These are phyloP conservation scores for Cladophialophora immunda DNA, from an alignment of 2,329 filamentous ascomycete species.

Conservation along the genomic window DNA sequence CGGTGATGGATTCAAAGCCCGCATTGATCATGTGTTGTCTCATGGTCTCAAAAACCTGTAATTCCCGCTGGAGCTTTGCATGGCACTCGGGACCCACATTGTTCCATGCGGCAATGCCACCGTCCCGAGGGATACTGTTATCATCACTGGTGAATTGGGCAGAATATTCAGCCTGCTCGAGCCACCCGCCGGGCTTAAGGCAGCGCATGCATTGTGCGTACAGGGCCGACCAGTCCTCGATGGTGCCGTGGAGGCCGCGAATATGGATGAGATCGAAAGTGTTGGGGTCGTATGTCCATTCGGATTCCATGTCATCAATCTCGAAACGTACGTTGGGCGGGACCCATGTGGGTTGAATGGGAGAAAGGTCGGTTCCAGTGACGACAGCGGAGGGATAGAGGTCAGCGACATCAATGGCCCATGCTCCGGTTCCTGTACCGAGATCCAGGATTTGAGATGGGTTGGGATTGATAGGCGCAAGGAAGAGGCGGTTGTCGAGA, in stretches of 20 bases:
- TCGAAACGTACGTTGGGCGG: slow-evolving; percentile 66
- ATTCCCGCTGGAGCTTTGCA: slow-evolving; percentile 44
- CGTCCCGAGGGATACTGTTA: slow-evolving; percentile 46
- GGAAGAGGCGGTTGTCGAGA: slow-evolving; percentile 47
- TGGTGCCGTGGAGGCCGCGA: slow-evolving; percentile 64
- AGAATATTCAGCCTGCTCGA: slow-evolving; percentile 46
- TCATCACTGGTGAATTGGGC: slow-evolving; percentile 43
- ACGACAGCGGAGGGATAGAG: slow-evolving; percentile 43
- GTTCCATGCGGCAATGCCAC: slow-evolving; percentile 46
- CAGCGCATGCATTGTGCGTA: slow-evolving; percentile 39
- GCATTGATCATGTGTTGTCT: slow-evolving; percentile 43
- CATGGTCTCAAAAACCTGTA: slow-evolving; percentile 39
- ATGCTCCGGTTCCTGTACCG: slow-evolving; percentile 33
- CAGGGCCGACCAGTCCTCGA: slow-evolving; percentile 62
- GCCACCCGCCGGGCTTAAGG: slow-evolving; percentile 52
- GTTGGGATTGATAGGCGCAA: slow-evolving; percentile 48
- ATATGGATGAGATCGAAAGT: slow-evolving; percentile 70
- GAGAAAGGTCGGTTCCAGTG: slow-evolving; percentile 41
- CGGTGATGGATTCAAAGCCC: slow-evolving; percentile 45
- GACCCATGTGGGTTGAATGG: slow-evolving; percentile 49
- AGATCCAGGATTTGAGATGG: slow-evolving; percentile 45
- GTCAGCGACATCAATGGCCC: slow-evolving; percentile 44
- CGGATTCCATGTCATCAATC: slow-evolving; percentile 66
- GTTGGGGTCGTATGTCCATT: slow-evolving; percentile 63
- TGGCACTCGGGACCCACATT: slow-evolving; percentile 44